Base-by-base conservation (phyloP, 2,329 filamentous ascomycete genomes). In the Periconia sp. region DNA sequence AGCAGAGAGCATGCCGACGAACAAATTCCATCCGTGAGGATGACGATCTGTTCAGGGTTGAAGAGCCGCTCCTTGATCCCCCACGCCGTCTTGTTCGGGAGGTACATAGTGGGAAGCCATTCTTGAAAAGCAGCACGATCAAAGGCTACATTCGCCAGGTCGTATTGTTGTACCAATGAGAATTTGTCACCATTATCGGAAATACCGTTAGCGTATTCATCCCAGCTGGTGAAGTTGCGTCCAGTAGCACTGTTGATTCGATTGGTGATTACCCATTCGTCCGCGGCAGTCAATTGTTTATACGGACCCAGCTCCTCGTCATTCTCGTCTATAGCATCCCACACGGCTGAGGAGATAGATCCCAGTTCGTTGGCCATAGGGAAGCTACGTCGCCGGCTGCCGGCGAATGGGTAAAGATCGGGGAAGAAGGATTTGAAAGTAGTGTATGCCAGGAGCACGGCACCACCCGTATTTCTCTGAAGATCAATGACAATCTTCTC, bases 401-500 rank as follows among this genome's bases (percentile, higher is more conserved):
- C 75, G 45, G 65, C 74, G 59, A 73, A 78, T 10, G 75, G 72
- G 6, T 63, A 56, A 5, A 66, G 50, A 0, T 56, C 55, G 6
- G 80, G 80, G 64, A 82, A 82, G 49, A 83, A 74, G 54, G 77
- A 74, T 15, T 72, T 73, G 59, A 84, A 85, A 0, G 60, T 56
- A 19, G 67, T 63, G 44, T 63, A 67, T 14, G 63, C 68, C 1
- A 68, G 54, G 9, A 63, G 44, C 2, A 61, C 55, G 11, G 50
- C 49, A 10, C 85, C 85, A 17, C 85, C 85, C 0, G 70, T 72
- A 57, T 88, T 89, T 1, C 72, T 75, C 13, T 80, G 78, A 3
- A 88, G 61, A 58, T 89, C 86, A 54, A 88, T 81, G 30, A 88
- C 74, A 2, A 88, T 71, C 60, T 80, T 83, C 19, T 72, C 79